Evolutionary conservation across 208 protist genomes (phyloP), one percentile per base, ranked within the genome.

Genomic region (Lotmaria passim): DNA sequence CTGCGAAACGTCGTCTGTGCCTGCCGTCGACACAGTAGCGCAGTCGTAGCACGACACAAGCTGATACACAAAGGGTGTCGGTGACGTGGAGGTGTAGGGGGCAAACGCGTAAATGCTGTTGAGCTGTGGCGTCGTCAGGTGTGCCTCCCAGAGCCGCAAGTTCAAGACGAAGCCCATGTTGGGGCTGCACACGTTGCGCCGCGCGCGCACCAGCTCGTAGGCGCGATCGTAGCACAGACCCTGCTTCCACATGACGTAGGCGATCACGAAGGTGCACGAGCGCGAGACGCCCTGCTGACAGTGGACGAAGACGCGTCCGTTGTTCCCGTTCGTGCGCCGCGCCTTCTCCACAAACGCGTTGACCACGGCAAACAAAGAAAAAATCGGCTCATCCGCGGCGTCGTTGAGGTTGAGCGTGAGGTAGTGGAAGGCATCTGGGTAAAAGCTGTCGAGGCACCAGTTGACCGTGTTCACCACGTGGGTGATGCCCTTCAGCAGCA

Each of bases 271-370:
- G 3, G 91, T 90, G 73, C 86, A 95, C 10, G 89, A 94, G 26
- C 94, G 93, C 3, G 91, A 97, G 19, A 98, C 94, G 58, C 96
- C 96, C 66, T 98, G 96, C 50, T 98, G 94, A 70, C 97, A 98
- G 76, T 98, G 97, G 36, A 98, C 85, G 47, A 97, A 95, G 23
- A 93, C 83, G 26, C 86, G 90, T 0, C 95, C 95, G 7, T 52
- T 38, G 31, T 60, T n/a, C 39, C 31, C 17, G 23, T 68, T 80
- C 21, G 17, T 21, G 10, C 63, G 31, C 28, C 78, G 74, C 34
- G 79, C 82, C 38, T 87, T 58, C 61, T 97, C 89, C 17, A 98
- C 89, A 57, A 96, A 97, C 10, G 79, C 75, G 63, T 94, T 90
- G 21, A 98, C 89, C 19, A 94, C 53, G 15, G 90, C 85, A 59